Evolutionary conservation across 2,329 filamentous ascomycete genomes (phyloP).

Genomic region (Fusarium coicis): DNA sequence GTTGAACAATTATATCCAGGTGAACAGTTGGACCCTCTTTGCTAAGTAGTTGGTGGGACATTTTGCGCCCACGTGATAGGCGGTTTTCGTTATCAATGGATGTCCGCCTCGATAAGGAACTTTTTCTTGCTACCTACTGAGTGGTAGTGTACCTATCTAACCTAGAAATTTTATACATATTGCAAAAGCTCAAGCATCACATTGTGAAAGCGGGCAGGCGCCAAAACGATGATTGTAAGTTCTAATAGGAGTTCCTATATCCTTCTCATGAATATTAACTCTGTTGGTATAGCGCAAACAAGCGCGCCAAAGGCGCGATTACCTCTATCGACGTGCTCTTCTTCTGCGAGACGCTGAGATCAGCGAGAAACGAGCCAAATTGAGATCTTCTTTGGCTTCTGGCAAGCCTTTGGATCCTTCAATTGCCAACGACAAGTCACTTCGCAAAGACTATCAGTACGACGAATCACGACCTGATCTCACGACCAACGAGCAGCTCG

Average conservation of each 20-base stretch:
- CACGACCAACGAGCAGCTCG: slow-evolving; percentile 73
- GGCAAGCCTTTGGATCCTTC: slow-evolving; percentile 85
- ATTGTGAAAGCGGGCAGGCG: slow-evolving; percentile 5
- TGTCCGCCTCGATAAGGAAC: slow-evolving; percentile 45
- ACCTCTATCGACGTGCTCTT: slow-evolving; percentile 90
- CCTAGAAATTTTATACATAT: slow-evolving; percentile 29
- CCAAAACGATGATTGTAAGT: slow-evolving; percentile 49
- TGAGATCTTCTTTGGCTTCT: slow-evolving; percentile 86
- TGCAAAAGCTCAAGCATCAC: slow-evolving; percentile 14
- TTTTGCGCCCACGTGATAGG: slow-evolving; percentile 56
- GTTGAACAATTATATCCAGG: slow-evolving; percentile 44
- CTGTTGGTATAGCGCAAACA: slow-evolving; percentile 51
- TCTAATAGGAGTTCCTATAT: neutral
- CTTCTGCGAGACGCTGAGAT: slow-evolving; percentile 92
- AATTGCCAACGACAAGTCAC: slow-evolving; percentile 85
- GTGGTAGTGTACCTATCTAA: neutral
- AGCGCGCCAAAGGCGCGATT: slow-evolving; percentile 56
- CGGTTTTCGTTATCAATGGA: slow-evolving; percentile 41
- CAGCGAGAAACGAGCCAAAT: slow-evolving; percentile 86
- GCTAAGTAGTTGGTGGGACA: slow-evolving; percentile 52
- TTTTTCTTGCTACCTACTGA: slow-evolving; percentile 38
- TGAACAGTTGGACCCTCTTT: slow-evolving; percentile 41
- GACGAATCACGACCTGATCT: slow-evolving; percentile 83
- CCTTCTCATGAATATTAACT: slow-evolving; percentile 32
- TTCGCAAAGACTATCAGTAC: slow-evolving; percentile 91